Conservation (phyloP, 345 rosid species). For the Balakata baccata region DNA sequence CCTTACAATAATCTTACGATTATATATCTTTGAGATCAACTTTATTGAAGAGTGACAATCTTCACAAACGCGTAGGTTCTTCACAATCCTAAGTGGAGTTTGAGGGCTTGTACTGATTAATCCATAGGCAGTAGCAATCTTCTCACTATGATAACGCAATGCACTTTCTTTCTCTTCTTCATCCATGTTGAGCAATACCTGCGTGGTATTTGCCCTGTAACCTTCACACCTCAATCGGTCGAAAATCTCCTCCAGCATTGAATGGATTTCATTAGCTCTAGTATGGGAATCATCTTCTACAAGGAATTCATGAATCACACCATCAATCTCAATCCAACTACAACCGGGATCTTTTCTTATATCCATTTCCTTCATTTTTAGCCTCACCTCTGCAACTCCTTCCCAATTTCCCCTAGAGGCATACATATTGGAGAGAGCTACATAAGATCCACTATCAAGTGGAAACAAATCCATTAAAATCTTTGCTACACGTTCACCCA, state of each 20-base stretch:
- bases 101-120: constrained; percentile 36
- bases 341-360: constrained; percentile 57
- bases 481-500: constrained; percentile 59
- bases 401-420: constrained; percentile 61
- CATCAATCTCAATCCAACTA: constrained; percentile 53
- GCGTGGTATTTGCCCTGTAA: constrained; percentile 40
- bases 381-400: constrained; percentile 45
- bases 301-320: constrained; percentile 47
- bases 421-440: constrained; percentile 52
- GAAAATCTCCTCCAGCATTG: constrained; percentile 45
- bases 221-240: constrained; percentile 41
- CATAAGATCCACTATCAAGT: constrained; percentile 56
- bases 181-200: constrained; percentile 47
- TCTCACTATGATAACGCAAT: constrained; percentile 50
- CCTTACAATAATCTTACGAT: constrained; percentile 60
- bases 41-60: constrained; percentile 45
- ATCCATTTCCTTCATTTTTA: constrained; percentile 41
- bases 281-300: constrained; percentile 50
- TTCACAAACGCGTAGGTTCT: constrained; percentile 46
- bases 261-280: constrained; percentile 35
- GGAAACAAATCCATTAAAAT: constrained; percentile 59
- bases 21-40: constrained; percentile 49
- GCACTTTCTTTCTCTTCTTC: constrained; percentile 54
- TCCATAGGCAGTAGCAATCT: constrained; percentile 54
- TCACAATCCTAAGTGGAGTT: constrained; percentile 45